Percentiles rank a stretch among this genome's conserved stretches.
Evolutionary conservation across 2,329 filamentous ascomycete genomes (phyloP).

Genomic region (Coleophoma cylindrospora): DNA sequence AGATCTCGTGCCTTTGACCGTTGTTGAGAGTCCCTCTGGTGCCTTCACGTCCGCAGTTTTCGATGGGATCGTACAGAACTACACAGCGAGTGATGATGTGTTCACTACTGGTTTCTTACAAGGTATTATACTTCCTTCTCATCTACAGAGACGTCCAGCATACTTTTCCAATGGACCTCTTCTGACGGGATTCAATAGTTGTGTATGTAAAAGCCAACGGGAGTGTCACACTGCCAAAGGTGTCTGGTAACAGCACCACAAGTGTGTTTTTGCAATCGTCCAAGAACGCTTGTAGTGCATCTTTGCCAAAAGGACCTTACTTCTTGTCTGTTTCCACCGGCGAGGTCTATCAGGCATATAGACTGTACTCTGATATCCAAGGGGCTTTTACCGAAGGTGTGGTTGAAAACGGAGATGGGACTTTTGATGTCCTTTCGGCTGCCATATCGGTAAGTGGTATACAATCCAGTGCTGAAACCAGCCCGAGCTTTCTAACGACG

Average conservation of each 20-base stretch:
- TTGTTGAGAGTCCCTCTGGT: not conserved
- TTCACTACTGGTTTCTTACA: slow-evolving; percentile 3
- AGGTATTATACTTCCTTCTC: not conserved
- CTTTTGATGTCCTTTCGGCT: slow-evolving; percentile 38
- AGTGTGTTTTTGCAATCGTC: slow-evolving; percentile 14
- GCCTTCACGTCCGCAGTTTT: not conserved
- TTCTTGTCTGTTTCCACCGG: slow-evolving; percentile 38
- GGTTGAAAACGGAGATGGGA: slow-evolving; percentile 29
- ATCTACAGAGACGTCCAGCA: not conserved
- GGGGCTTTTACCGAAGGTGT: slow-evolving; percentile 43
- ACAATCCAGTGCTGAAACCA: no score
- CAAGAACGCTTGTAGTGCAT: slow-evolving; percentile 6
- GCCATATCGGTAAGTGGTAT: slow-evolving; percentile 20
- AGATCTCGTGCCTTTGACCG: slow-evolving; percentile 3
- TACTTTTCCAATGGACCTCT: not conserved
- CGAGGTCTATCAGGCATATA: slow-evolving; percentile 40
- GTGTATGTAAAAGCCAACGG: not conserved
- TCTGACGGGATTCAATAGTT: not conserved
- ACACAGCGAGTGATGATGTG: slow-evolving; percentile 3
- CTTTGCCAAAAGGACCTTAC: slow-evolving; percentile 41
- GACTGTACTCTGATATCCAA: slow-evolving; percentile 42
- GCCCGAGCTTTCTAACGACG: not conserved
- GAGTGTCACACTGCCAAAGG: not conserved
- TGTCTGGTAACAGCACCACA: slow-evolving; percentile 10
- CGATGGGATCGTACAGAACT: slow-evolving; percentile 1